Base-by-base conservation (phyloP, 2,329 filamentous ascomycete genomes). In the Trichoderma endophyticum region DNA sequence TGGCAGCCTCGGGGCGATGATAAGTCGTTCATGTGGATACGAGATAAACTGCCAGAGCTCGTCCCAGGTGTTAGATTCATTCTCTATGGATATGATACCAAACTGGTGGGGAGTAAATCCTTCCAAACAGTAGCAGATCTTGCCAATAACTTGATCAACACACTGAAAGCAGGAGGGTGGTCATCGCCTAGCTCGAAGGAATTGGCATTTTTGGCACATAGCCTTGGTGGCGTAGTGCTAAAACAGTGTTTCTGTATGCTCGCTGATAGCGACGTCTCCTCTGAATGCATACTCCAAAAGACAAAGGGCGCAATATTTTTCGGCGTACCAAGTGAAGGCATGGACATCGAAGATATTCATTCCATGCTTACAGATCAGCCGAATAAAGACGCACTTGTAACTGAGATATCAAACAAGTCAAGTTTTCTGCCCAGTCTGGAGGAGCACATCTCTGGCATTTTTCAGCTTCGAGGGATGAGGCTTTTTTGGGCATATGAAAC, bases 21-120 rank as follows among this genome's bases (percentile, higher is more conserved):
- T 18, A 73, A 73, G 14, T 71, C 62, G 0, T 73, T 64, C 43
- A 68, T 71, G 67, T 73, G 73, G 73, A 65, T 73, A n/a, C 39
- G 73, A n/a, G 73, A 73, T 18, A 8, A 15, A 2, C 59, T 73
- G 3, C 71, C 73, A 1, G 1, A 12, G 7, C 30, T 43, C 1
- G 26, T 71, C 0, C 51, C 57, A 0, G 30, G 36, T 15, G 43
- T 73, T 6, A 54, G 28, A 51, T 54, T 63, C 8, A 62, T 73
- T 14, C 51, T 72, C 4, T 73, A 70, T n/a, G 73, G 70, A 15
- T 72, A 73, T 21, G 71, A 73, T 14, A 70, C 71, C 2, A 48
- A 15, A 6, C 26, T 66, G 1, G 14, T 57, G 5, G 56, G 56
- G 4, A 67, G 70, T 6, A 30, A 43, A 0, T 71, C 70, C 1